Evolutionary conservation across 148 eudicot genomes (phyloP), one percentile per base, ranked within the genome.

Genomic region (Nepenthes gracilis): DNA sequence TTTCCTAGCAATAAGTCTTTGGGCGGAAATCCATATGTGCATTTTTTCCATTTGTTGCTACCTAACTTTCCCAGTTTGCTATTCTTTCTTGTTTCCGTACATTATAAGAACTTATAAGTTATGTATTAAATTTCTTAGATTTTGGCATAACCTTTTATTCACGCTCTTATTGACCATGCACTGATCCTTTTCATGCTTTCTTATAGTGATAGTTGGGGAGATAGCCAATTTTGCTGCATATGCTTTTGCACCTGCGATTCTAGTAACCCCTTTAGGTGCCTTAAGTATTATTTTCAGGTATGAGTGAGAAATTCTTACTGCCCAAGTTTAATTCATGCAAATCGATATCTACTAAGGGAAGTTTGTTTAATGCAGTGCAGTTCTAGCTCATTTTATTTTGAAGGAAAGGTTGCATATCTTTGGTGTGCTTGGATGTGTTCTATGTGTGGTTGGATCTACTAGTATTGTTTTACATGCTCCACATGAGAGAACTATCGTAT

Each of bases 211-310:
- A 64, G 79, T 75, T 33, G 99, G 99, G 63, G 99, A 93, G 80
- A 68, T 77, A 66, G 95, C 95, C 63, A 93, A 93, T 68, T 93
- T 93, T 69, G 96, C 91, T 56, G 99, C 99, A 36, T 93, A 93
- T 75, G 99, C 96, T 64, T 93, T 68, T 71, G 99, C 99, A 53
- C 96, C 99, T 15, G 99, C 99, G 38, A 84, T 93, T 72, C 96
- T 93, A 36, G 99, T 93, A 33, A 93, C 99, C 61, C 99, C 99
- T 2, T 63, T 93, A 54, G 99, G 99, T 58, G 96, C 96, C 62
- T 72, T 89, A 49, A 89, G 96, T 73, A 88, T 88, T 58, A 88
- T 88, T 67, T 82, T 93, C 91, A 93, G 99, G 99, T 93, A 75
- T 34, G 54, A 14, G 35, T 9, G 5, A 56, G 47, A 1, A 23